A percentile compares a stretch with the other conserved stretches of the same genome.
Conservation (phyloP, 192 early-diverging fungal genomes). For the Endogone sp. region DNA sequence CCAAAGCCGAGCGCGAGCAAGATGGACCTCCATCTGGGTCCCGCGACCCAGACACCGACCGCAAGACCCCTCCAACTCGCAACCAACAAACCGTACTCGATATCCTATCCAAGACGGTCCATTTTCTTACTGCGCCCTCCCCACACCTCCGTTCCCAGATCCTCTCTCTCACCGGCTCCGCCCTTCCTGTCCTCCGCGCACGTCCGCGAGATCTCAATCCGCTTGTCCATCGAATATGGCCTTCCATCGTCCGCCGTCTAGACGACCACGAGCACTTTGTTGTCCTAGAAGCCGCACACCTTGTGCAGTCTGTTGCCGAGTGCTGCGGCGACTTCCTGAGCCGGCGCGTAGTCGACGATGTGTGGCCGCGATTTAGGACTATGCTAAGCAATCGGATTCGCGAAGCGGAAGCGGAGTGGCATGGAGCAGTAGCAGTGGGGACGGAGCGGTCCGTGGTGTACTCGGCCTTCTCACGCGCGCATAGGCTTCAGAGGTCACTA, state of each 20-base stretch:
- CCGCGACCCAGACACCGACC: not conserved
- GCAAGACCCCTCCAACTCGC: slow-evolving; percentile 17
- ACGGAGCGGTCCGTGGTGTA: slow-evolving; percentile 12
- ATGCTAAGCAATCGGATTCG: slow-evolving; percentile 6
- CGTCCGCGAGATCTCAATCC: slow-evolving; percentile 38
- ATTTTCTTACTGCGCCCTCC: slow-evolving; percentile 45
- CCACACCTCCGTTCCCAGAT: slow-evolving; percentile 39
- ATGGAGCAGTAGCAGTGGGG: not conserved
- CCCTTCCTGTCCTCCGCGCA: slow-evolving; percentile 32
- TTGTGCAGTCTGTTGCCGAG: slow-evolving; percentile 34
- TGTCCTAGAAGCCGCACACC: slow-evolving; percentile 20
- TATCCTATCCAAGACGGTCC: slow-evolving; percentile 43
- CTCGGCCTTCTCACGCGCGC: slow-evolving; percentile 20
- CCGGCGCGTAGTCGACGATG: slow-evolving; percentile 31
- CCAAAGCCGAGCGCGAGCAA: not conserved
- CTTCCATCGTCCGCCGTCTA: slow-evolving; percentile 32
- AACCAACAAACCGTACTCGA: slow-evolving; percentile 36
- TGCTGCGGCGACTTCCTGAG: slow-evolving; percentile 39
- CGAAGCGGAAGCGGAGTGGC: not conserved
- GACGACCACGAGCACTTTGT: slow-evolving; percentile 33
- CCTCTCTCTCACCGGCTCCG: slow-evolving; percentile 27
- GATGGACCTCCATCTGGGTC: not conserved
- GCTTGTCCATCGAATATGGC: slow-evolving; percentile 46
- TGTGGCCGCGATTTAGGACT: slow-evolving; percentile 40
- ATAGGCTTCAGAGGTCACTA: slow-evolving; percentile 19